These are phyloP conservation scores for Pseudevernia furfuracea DNA, from an alignment of 495 filamentous ascomycete species.

Conservation along the genomic window DNA sequence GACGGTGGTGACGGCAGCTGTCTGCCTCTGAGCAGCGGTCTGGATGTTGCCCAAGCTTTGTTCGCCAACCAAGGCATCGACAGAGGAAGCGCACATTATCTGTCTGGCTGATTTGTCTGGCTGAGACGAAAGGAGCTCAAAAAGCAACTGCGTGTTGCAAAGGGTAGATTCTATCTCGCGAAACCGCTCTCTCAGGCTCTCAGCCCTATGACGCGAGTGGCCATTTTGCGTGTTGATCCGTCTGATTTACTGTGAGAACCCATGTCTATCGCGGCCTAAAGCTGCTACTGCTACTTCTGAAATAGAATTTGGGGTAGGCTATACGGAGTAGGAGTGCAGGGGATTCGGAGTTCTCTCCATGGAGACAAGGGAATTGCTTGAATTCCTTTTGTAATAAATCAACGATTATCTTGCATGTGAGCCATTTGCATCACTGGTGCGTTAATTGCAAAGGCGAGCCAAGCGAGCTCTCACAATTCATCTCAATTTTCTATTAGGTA, in stretches of 20 bases:
- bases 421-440: no score
- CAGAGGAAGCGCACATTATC: background rate
- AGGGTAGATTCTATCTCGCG: no score
- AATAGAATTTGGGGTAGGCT: no score
- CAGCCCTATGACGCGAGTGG: slow-evolving; percentile 17
- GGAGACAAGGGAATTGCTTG: no score
- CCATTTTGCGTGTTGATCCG: background rate
- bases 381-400: no score
- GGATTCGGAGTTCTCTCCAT: no score
- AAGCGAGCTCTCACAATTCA: background rate
- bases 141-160: background rate
- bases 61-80: slow-evolving; percentile 6
- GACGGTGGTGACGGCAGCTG: background rate
- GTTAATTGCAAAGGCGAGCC: background rate
- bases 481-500: no score
- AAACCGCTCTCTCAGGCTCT: background rate
- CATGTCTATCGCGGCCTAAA: no score
- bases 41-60: slow-evolving; percentile 22
- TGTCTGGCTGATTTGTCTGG: background rate
- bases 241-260: no score
- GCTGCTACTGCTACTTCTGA: no score
- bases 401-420: no score
- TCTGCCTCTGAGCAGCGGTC: background rate
- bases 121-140: background rate
- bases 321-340: no score